Evolutionary conservation across 768 basidiomycete genomes (phyloP).

Genomic region (Boletus rufocinnamomeus): DNA sequence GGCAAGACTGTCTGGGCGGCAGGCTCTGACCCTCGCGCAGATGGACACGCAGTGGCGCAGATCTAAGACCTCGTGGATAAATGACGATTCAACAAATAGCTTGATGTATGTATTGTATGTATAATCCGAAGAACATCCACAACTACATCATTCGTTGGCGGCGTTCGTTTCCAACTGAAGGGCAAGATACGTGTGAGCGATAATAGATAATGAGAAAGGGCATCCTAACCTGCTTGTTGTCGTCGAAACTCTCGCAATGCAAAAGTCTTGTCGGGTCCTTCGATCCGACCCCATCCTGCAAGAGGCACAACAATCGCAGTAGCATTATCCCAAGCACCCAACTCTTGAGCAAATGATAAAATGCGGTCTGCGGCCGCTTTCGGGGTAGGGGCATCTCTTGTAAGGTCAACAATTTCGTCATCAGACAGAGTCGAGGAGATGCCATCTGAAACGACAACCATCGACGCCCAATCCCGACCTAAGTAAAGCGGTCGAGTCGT

Average conservation of each 20-base stretch:
- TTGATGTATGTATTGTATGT: conserved; percentile 4
- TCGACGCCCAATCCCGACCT: conserved; percentile 86
- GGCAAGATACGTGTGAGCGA: conserved; percentile 6
- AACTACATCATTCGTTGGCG: conserved; percentile 59
- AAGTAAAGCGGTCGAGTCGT: conserved; percentile 2
- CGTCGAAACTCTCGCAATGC: conserved; percentile 81
- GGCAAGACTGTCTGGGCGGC: conserved; percentile 91
- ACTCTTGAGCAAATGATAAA: conserved; percentile 81
- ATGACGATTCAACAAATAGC: conserved; percentile 1
- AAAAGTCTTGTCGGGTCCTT: conserved; percentile 79
- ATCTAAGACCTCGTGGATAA: conserved; percentile 46
- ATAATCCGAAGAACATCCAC: neutral
- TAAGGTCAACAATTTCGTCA: conserved; percentile 92
- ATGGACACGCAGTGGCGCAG: conserved; percentile 86
- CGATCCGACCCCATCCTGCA: conserved; percentile 85
- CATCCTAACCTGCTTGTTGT: conserved; percentile 55
- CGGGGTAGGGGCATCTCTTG: conserved; percentile 68
- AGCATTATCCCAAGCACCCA: conserved; percentile 84
- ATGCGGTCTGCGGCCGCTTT: conserved; percentile 81
- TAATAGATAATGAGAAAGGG: neutral
- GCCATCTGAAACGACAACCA: conserved; percentile 92
- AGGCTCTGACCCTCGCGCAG: conserved; percentile 85
- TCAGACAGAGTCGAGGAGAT: conserved; percentile 90
- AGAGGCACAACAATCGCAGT: conserved; percentile 91
- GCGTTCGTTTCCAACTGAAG: conserved; percentile 63